These are phyloP conservation scores for Apodospora peruviana DNA, from an alignment of 495 filamentous ascomycete species.

Conservation along the genomic window DNA sequence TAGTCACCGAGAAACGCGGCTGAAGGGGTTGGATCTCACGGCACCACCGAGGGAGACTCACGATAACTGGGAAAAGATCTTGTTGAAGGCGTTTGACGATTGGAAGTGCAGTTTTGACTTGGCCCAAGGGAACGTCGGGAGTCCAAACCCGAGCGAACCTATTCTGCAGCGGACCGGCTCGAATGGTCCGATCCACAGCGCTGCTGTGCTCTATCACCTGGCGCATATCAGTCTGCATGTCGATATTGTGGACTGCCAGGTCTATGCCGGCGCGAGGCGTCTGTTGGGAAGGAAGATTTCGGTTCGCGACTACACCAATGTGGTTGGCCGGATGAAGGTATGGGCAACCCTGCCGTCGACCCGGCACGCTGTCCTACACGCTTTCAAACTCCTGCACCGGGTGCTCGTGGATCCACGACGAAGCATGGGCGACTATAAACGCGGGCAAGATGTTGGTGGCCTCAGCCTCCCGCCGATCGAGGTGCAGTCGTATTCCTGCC, in stretches of 20 bases:
- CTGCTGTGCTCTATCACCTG: constrained; percentile 83
- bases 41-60: constrained; percentile 68
- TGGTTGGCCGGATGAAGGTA: constrained; percentile 70
- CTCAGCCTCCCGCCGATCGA: constrained; percentile 28
- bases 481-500: constrained; percentile 60
- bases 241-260: constrained; percentile 90
- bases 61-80: constrained; percentile 80
- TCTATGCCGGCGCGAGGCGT: constrained; percentile 79
- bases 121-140: constrained; percentile 48
- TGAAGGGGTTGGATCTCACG: constrained; percentile 70
- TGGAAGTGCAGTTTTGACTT: constrained; percentile 92
- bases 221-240: constrained; percentile 95
- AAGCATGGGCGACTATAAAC: constrained; percentile 27
- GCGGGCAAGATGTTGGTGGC: constrained; percentile 11
- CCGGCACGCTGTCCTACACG: constrained; percentile 86
- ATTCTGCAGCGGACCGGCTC: constrained; percentile 39
- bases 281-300: constrained; percentile 83
- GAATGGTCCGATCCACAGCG: constrained; percentile 76
- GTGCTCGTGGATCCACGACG: constrained; percentile 59
- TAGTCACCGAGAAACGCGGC: constrained; percentile 88
- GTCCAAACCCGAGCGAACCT: constrained; percentile 31
- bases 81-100: constrained; percentile 83
- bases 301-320: constrained; percentile 68
- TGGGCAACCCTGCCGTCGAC: constrained; percentile 85
- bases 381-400: constrained; percentile 74